phyloP scores from a whole-genome alignment of 2,329 filamentous ascomycete genomes.

The Penicillium thymicola region DNA sequence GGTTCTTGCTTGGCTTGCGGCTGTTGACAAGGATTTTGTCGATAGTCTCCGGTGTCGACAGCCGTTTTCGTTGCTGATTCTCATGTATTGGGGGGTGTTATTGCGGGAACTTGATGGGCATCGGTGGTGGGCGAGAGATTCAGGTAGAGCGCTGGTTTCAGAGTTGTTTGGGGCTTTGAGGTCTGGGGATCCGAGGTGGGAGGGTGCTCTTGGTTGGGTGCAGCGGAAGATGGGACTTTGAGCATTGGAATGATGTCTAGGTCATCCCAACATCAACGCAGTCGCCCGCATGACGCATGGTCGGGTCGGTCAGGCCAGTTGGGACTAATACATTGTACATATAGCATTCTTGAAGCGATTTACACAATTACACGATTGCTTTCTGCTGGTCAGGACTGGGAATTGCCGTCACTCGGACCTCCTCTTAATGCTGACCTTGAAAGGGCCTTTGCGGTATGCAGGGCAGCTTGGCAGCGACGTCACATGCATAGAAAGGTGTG shows the following conservation, averaged over 20 bases:
- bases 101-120: conserved; percentile 19
- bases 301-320: conserved; percentile 11
- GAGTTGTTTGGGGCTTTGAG: conserved; percentile 7
- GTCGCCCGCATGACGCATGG: too few relatives aligned
- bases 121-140: conserved; percentile 28
- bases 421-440: too few relatives aligned
- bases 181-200: conserved; percentile 8
- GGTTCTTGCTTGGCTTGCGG: conserved; percentile 28
- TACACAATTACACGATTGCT: background rate
- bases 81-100: conserved; percentile 29
- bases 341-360: conserved; percentile 5
- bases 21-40: conserved; percentile 24
- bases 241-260: background rate
- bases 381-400: background rate
- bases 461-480: background rate
- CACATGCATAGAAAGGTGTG: background rate
- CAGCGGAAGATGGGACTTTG: conserved; percentile 1
- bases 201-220: conserved; percentile 11
- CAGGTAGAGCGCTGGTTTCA: conserved; percentile 20
- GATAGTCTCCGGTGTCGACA: conserved; percentile 14
- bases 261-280: too few relatives aligned
- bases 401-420: too few relatives aligned
- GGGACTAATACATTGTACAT: background rate
- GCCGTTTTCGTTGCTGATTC: conserved; percentile 24
- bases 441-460: too few relatives aligned